A percentile compares a stretch with the other conserved stretches of the same genome.
These are phyloP conservation scores for Chalara sp. DNA, from an alignment of 2,329 filamentous ascomycete species.

Conservation along the genomic window DNA sequence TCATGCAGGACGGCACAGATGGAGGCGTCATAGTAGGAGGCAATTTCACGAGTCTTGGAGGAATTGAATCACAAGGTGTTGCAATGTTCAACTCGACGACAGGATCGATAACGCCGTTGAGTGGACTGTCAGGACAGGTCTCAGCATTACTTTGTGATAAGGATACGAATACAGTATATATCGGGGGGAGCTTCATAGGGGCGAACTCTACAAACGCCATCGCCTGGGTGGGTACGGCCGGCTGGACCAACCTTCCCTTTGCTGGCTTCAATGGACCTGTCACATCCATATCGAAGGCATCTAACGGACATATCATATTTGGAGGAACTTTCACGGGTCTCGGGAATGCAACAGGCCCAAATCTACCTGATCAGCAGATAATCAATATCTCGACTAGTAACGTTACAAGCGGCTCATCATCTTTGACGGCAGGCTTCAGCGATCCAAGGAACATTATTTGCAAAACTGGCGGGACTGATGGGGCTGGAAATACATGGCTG, in stretches of 20 bases:
- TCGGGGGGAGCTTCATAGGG: slow-evolving; percentile 79
- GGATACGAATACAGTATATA: slow-evolving; percentile 71
- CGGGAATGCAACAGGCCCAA: slow-evolving; percentile 68
- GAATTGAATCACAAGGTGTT: slow-evolving; percentile 67
- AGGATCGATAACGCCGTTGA: slow-evolving; percentile 62
- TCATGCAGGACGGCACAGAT: slow-evolving; percentile 56
- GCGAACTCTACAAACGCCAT: slow-evolving; percentile 85
- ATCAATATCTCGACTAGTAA: slow-evolving; percentile 79
- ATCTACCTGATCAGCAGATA: slow-evolving; percentile 63
- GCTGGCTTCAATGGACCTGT: slow-evolving; percentile 93
- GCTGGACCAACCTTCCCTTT: slow-evolving; percentile 80
- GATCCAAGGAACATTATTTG: slow-evolving; percentile 81
- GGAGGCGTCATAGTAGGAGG: slow-evolving; percentile 80
- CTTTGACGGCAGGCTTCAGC: slow-evolving; percentile 55
- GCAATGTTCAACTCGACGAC: slow-evolving; percentile 75
- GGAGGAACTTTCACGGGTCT: slow-evolving; percentile 85
- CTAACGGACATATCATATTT: slow-evolving; percentile 83
- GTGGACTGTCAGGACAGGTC: slow-evolving; percentile 79
- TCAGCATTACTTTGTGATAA: slow-evolving; percentile 77
- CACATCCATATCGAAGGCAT: slow-evolving; percentile 71
- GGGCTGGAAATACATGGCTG: slow-evolving; percentile 75
- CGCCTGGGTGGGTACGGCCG: slow-evolving; percentile 62
- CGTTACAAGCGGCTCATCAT: slow-evolving; percentile 60
- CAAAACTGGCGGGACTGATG: slow-evolving; percentile 59
- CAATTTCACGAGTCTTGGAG: slow-evolving; percentile 89